Base-by-base conservation (phyloP, 495 filamentous ascomycete genomes). In the Xylaria telfairii region DNA sequence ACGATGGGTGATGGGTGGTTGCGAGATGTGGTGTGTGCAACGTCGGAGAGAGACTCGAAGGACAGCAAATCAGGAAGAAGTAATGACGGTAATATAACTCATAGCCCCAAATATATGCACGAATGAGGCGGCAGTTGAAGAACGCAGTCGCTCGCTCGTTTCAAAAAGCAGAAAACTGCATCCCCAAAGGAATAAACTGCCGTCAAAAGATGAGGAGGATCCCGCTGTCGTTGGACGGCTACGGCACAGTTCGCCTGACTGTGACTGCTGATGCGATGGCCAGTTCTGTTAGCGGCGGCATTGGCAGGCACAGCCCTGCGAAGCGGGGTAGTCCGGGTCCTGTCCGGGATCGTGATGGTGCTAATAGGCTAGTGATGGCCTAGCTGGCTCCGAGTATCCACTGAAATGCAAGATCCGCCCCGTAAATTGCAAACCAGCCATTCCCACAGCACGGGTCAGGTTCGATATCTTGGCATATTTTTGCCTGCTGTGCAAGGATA, bases 241-340 rank as follows among this genome's bases (percentile, higher is more conserved):
- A 32, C 34, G 32, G 32, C 63, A 46, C 63, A 54, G 64, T 46
- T 54, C 19, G 46, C 39, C 15, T 49, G 63, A 39, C 44, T n/a
- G n/a, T n/a, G n/a, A n/a, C n/a, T n/a, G n/a, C n/a, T n/a, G n/a
- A n/a, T n/a, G n/a, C 6, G 41, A 19, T 49, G 42, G 28, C 39
- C 62, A 51, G 44, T 21, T n/a, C 21, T 19, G 30, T 30, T 54
- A 54, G 64, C n/a, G 47, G 30, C 64, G 17, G 30, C 19, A 51
- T 24, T 21, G 12, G 42, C 62, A 65, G 62, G 44, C 28, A 37
- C 64, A 66, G 64, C 64, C 64, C 46, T 66, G 64, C 28, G 46
- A 41, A 54, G 64, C n/a, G 64, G 64, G 64, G 64, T 34, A 41
- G 54, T 17, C 54, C 8, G 15, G 54, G 54, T 37, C 3, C 34